Conservation (phyloP, 1,284 basidiomycete species). For the Coniferiporia sulphurascens region DNA sequence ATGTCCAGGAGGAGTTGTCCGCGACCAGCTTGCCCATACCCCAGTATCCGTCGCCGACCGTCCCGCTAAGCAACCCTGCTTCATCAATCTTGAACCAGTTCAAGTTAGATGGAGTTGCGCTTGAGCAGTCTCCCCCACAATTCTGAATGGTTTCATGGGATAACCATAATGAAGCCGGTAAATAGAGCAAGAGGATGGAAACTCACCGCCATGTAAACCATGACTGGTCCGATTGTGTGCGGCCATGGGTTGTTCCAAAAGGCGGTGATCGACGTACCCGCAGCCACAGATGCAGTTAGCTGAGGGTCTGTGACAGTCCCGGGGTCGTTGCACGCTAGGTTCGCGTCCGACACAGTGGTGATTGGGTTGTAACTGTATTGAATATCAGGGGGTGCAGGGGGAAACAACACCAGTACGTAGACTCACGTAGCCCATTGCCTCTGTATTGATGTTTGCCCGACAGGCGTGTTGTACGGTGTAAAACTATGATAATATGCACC, state of each 20-base stretch:
- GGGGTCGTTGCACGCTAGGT: conserved; percentile 52
- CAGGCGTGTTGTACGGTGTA: conserved; percentile 36
- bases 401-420: conserved; percentile 16
- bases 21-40: conserved; percentile 32
- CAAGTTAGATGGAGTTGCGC: conserved; percentile 29
- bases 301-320: conserved; percentile 46
- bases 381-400: background rate
- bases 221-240: conserved; percentile 29
- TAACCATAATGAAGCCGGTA: background rate
- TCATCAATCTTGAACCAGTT: conserved; percentile 32
- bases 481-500: conserved; percentile 23
- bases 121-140: conserved; percentile 31
- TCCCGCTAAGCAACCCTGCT: conserved; percentile 34
- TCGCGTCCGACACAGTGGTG: conserved; percentile 38
- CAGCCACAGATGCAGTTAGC: conserved; percentile 43
- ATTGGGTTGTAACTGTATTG: conserved; percentile 44
- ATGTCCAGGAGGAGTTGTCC: conserved; percentile 35
- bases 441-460: conserved; percentile 49
- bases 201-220: conserved; percentile 32
- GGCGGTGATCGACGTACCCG: conserved; percentile 47
- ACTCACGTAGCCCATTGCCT: conserved; percentile 51
- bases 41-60: conserved; percentile 30
- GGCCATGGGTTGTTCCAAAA: conserved; percentile 46
- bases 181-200: background rate
- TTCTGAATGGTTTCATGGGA: conserved; percentile 8